A percentile compares a stretch with the other conserved stretches of the same genome.
Conservation (phyloP, 495 filamentous ascomycete species). For the Tricharina praecox region DNA sequence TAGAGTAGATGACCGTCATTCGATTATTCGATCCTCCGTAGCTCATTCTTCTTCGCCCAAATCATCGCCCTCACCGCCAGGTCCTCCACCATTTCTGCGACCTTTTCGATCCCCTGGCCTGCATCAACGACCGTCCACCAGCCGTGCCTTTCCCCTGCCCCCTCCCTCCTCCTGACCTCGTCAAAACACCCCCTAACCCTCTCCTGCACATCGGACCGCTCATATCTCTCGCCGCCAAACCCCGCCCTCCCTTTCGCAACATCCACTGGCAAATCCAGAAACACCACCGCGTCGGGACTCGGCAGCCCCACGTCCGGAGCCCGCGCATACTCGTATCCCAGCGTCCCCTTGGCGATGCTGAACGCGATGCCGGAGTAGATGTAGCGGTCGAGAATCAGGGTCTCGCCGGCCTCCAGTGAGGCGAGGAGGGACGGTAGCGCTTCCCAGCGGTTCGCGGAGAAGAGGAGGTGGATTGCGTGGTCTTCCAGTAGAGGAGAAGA, state of each 20-base stretch:
- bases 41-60: constrained; percentile 33
- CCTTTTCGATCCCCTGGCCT: constrained; percentile 33
- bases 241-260: constrained; percentile 61
- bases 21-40: constrained; percentile 28
- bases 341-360: constrained; percentile 72
- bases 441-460: constrained; percentile 95
- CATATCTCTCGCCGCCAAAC: constrained; percentile 78
- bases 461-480: constrained; percentile 85
- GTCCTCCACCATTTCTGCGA: constrained; percentile 36
- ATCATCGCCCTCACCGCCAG: constrained; percentile 33
- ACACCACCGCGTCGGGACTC: constrained; percentile 71
- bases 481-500: constrained; percentile 51
- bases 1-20: too few relatives aligned
- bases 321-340: constrained; percentile 55
- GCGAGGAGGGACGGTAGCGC: constrained; percentile 19
- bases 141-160: too few relatives aligned
- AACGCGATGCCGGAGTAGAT: constrained; percentile 89
- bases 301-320: constrained; percentile 77
- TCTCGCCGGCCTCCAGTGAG: constrained; percentile 37
- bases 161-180: constrained; percentile 32
- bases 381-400: constrained; percentile 77
- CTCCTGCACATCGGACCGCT: constrained; percentile 65
- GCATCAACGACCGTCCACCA: constrained; percentile 41
- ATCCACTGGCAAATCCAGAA: constrained; percentile 59
- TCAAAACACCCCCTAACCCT: constrained; percentile 58